phyloP scores from a whole-genome alignment of 2,329 filamentous ascomycete species.

The Whalleya microplaca region DNA sequence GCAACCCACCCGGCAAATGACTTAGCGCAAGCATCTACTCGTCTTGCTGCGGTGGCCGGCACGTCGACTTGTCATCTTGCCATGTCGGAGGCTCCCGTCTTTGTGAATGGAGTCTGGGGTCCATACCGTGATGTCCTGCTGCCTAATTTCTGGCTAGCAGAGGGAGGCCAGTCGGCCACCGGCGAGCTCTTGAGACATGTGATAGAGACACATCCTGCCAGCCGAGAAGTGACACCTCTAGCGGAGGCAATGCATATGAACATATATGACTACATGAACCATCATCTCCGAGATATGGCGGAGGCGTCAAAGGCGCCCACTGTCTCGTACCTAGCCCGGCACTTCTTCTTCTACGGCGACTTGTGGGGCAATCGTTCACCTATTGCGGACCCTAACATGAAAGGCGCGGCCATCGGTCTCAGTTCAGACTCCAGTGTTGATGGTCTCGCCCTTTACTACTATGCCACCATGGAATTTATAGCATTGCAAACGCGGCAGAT shows the following conservation, averaged over 20 bases:
- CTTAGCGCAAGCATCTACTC: constrained; percentile 88
- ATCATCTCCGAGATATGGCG: constrained; percentile 77
- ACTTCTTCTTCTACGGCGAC: constrained; percentile 99
- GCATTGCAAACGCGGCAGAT: constrained; percentile 96
- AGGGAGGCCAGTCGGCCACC: constrained; percentile 95
- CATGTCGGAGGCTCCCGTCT: constrained; percentile 91
- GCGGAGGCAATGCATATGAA: constrained; percentile 83
- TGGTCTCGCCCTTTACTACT: constrained; percentile 89
- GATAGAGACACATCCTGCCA: constrained; percentile 91
- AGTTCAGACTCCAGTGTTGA: constrained; percentile 86
- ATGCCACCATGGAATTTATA: constrained; percentile 97
- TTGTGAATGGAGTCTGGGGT: constrained; percentile 95
- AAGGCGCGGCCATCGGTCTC: constrained; percentile 83
- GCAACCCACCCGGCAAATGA: constrained; percentile 75
- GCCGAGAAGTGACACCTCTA: constrained; percentile 76
- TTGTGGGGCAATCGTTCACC: constrained; percentile 96
- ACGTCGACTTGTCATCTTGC: constrained; percentile 97
- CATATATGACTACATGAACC: constrained; percentile 94
- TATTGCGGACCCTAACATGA: constrained; percentile 91
- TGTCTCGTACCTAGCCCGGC: constrained; percentile 83
- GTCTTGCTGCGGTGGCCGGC: constrained; percentile 90
- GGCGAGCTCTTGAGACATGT: constrained; percentile 94
- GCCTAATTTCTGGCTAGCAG: constrained; percentile 93
- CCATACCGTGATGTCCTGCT: constrained; percentile 94
- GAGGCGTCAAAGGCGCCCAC: constrained; percentile 71